These are phyloP conservation scores for Venturia asperata DNA, from an alignment of 2,329 filamentous ascomycete genomes.

Conservation along the genomic window DNA sequence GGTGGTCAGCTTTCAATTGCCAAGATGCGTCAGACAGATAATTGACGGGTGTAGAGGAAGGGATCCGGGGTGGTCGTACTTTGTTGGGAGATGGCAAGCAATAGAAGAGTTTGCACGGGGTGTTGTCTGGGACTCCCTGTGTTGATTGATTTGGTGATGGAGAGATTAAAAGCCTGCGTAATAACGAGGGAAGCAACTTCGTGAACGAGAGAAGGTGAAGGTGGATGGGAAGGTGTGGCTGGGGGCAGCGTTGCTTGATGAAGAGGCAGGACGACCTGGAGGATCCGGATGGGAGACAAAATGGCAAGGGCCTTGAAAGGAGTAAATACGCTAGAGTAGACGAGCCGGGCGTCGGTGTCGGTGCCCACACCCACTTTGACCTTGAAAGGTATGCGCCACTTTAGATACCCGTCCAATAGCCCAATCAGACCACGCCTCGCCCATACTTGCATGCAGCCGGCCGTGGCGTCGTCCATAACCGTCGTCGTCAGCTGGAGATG, in stretches of 20 bases:
- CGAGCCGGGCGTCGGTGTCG: too few species aligned
- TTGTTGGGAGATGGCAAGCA: conserved; percentile 11
- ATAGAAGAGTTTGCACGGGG: conserved; percentile 5
- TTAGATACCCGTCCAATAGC: background rate
- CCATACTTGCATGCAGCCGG: background rate
- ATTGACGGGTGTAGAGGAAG: conserved; percentile 31
- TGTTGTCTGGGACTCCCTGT: conserved; percentile 9
- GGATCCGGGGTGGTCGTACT: background rate
- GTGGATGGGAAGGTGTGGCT: conserved; percentile 11
- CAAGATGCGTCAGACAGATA: conserved; percentile 26
- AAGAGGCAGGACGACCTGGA: background rate
- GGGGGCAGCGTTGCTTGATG: background rate
- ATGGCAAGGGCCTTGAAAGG: conserved; percentile 11
- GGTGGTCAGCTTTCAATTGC: conserved; percentile 20
- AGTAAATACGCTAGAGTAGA: background rate
- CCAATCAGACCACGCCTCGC: background rate
- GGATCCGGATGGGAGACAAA: conserved; percentile 1
- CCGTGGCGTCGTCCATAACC: conserved; percentile 1
- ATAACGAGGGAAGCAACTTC: conserved; percentile 8
- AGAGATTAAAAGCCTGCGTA: background rate
- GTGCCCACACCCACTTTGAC: background rate
- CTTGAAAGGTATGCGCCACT: background rate
- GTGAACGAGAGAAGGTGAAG: conserved; percentile 3
- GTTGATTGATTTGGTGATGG: background rate
- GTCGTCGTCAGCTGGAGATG: background rate